These are phyloP conservation scores for Euphorbia tirucalli DNA, from an alignment of 345 rosid genomes.

Conservation along the genomic window DNA sequence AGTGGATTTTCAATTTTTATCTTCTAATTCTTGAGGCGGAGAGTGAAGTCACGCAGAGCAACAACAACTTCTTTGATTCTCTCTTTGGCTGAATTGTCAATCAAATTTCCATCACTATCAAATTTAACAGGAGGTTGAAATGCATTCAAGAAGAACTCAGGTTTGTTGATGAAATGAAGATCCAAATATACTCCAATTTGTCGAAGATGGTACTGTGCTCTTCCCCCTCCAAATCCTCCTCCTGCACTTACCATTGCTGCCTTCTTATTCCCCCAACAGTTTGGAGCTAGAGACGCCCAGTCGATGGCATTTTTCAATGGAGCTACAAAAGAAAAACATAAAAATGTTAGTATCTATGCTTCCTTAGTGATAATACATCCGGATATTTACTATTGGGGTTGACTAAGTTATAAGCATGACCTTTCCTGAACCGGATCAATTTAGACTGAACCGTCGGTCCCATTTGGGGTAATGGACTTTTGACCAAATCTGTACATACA, in stretches of 20 bases:
- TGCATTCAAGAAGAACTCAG: too few relatives aligned
- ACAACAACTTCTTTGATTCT: conserved; percentile 48
- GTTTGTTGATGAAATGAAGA: conserved; percentile 89
- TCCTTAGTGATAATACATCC: too few relatives aligned
- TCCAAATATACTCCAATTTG: conserved; percentile 76
- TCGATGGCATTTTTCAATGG: conserved; percentile 81
- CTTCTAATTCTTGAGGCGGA: conserved; percentile 41
- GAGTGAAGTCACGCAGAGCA: conserved; percentile 53
- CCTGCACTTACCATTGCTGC: conserved; percentile 75
- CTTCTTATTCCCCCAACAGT: conserved; percentile 75
- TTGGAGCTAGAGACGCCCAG: conserved; percentile 80
- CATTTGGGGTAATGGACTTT: too few relatives aligned
- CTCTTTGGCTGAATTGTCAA: conserved; percentile 46
- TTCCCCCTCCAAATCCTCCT: conserved; percentile 60
- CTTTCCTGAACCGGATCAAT: too few relatives aligned
- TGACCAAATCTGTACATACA: too few relatives aligned
- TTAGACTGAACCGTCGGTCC: too few relatives aligned
- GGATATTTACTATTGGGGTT: too few relatives aligned
- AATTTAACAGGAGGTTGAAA: conserved; percentile 72
- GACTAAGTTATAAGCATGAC: too few relatives aligned
- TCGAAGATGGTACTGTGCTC: conserved; percentile 66
- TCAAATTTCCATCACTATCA: conserved; percentile 59
- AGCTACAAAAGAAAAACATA: too few relatives aligned
- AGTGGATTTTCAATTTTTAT: too few relatives aligned
- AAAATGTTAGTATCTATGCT: too few relatives aligned